Evolutionary conservation across 2,329 filamentous ascomycete species (phyloP), one percentile per base, ranked within the genome.

Genomic region (Phyllosticta capitalensis): DNA sequence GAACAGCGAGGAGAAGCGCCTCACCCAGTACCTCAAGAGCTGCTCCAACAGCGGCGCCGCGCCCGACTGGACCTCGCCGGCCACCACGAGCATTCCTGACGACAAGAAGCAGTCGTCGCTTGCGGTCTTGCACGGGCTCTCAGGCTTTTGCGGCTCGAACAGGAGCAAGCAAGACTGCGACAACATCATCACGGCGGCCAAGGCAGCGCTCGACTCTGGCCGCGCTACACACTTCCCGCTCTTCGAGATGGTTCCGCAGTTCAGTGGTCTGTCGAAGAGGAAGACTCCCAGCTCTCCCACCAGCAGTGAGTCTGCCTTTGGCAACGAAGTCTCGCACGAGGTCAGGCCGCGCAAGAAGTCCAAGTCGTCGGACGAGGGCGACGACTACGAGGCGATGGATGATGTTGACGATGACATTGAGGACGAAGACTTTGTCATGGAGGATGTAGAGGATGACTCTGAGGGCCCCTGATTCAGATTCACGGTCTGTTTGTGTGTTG

Each of bases 21-120:
- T 74, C 3, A 68, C 69, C 50, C 60, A 9, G 1, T 49, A 66
- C 3, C 72, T 66, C 63, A 64, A 65, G 0, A 65, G 65, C 24
- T 66, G 66, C 55, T 56, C 69, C n/a, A 62, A 66, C 2, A 50
- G 59, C 5, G 66, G 65, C 5, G 53, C 63, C 17, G 45, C 59
- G 1, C 52, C 52, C 9, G 60, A 64, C 0, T 54, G 61, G 1
- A 65, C 65, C 3, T 62, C 61, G n/a, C 60, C 58, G 14, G 57
- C 51, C 12, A 64, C 68, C 5, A 54, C 58, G 0, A 64, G 65
- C 9, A 38, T 56, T 0, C 22, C 54, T 2, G 63, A 64, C 3
- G 51, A 49, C 45, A 71, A 72, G 57, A 70, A 69, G 54, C 66
- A 71, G 22, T 68, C 71, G 3, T 70, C 72, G 0, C 67, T 74